Evolutionary conservation across 2,329 filamentous ascomycete genomes (phyloP).

Genomic region (Periconia macrospinosa): DNA sequence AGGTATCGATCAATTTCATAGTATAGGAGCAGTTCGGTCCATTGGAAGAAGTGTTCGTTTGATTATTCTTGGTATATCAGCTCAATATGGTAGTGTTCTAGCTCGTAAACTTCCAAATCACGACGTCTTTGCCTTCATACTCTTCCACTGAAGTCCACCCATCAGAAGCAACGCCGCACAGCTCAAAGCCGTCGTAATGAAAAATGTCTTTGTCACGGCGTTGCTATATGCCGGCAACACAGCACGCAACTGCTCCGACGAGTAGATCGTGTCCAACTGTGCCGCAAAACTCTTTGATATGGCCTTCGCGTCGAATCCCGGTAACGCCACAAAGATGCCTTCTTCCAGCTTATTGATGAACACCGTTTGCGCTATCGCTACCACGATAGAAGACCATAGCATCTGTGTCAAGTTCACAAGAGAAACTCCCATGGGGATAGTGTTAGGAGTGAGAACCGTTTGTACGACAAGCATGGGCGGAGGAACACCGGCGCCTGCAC

Average conservation of each 20-base stretch:
- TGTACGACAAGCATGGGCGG: constrained; percentile 8
- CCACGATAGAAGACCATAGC: constrained; percentile 9
- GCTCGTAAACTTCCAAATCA: not conserved
- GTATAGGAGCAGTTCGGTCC: too few species aligned
- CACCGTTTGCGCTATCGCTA: constrained; percentile 12
- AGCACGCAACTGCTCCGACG: constrained; percentile 2
- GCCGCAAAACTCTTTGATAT: constrained; percentile 5
- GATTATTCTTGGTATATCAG: too few species aligned
- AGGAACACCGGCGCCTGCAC: constrained; percentile 5
- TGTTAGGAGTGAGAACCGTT: not conserved
- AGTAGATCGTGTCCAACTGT: constrained; percentile 3
- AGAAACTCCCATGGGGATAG: constrained; percentile 8
- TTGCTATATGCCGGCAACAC: constrained; percentile 12
- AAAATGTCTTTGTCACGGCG: constrained; percentile 10
- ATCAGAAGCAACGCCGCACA: constrained; percentile 4
- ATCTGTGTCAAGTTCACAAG: constrained; percentile 12
- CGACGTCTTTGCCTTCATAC: constrained; percentile 8
- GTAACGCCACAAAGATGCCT: not conserved
- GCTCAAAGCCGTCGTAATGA: constrained; percentile 9
- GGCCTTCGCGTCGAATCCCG: constrained; percentile 4
- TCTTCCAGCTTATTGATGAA: constrained; percentile 10
- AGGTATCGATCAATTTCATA: too few species aligned
- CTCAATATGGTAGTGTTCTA: too few species aligned
- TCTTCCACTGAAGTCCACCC: constrained; percentile 9
- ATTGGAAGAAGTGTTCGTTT: too few species aligned